A percentile compares a stretch with the other conserved stretches of the same genome.
Conservation (phyloP, 2,329 filamentous ascomycete species). For the Pseudogymnoascus destructans region DNA sequence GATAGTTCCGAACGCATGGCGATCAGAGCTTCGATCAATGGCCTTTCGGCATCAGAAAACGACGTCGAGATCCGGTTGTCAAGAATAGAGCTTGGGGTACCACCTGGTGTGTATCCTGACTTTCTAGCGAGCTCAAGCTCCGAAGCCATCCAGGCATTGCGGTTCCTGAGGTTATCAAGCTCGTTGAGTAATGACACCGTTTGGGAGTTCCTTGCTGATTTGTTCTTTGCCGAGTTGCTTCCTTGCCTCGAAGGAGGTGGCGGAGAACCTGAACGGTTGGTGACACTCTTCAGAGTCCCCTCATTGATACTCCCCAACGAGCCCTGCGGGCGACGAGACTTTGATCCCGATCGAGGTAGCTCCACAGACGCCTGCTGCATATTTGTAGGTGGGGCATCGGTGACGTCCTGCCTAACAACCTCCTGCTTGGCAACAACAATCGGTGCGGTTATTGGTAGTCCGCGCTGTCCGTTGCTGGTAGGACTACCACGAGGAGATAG, state of each 20-base stretch:
- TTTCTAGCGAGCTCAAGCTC: conserved; percentile 87
- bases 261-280: conserved; percentile 40
- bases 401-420: conserved; percentile 25
- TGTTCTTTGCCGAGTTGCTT: conserved; percentile 45
- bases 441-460: conserved; percentile 32
- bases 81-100: conserved; percentile 55
- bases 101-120: conserved; percentile 67
- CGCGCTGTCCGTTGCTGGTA: conserved; percentile 44
- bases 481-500: conserved; percentile 35
- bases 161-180: conserved; percentile 68
- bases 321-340: conserved; percentile 44
- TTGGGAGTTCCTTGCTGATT: conserved; percentile 49
- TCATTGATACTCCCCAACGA: conserved; percentile 59
- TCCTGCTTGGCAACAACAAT: conserved; percentile 31
- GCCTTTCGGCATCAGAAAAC: conserved; percentile 84
- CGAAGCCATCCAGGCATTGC: conserved; percentile 94
- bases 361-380: conserved; percentile 26
- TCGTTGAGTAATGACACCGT: conserved; percentile 73
- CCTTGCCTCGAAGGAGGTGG: conserved; percentile 43
- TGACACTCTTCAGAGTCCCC: conserved; percentile 33
- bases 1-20: conserved; percentile 81
- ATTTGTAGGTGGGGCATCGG: conserved; percentile 20
- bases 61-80: conserved; percentile 66
- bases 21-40: conserved; percentile 80
- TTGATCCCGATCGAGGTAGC: conserved; percentile 30